Conservation (phyloP, 352 stramenopile species). For the Globisporangium lucens region DNA sequence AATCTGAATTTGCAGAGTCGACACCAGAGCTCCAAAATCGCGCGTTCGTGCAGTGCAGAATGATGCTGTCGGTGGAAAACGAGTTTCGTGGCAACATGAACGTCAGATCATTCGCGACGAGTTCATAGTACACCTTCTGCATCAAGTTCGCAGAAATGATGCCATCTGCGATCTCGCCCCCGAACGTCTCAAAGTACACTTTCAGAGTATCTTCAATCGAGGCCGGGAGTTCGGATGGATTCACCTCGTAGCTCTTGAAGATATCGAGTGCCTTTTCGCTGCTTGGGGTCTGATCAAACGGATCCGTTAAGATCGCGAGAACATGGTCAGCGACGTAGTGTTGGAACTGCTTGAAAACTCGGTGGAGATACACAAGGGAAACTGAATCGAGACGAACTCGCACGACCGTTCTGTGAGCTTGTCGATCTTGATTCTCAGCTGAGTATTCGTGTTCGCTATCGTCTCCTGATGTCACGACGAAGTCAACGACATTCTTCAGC, state of each 20-base stretch:
- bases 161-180: conserved; percentile 12
- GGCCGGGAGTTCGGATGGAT: conserved; percentile 34
- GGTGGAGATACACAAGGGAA: conserved; percentile 79
- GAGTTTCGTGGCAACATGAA: conserved; percentile 76
- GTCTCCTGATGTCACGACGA: conserved; percentile 27
- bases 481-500: conserved; percentile 70
- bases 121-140: conserved; percentile 42
- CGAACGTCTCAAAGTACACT: conserved; percentile 31
- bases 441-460: conserved; percentile 4
- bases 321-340: conserved; percentile 73
- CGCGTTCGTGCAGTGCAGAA: conserved; percentile 72
- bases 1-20: conserved; percentile 59
- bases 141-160: neutral
- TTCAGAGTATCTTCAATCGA: conserved; percentile 32
- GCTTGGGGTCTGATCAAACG: conserved; percentile 28
- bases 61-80: conserved; percentile 70
- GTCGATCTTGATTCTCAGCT: conserved; percentile 7
- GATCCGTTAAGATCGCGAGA: conserved; percentile 22
- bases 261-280: conserved; percentile 27
- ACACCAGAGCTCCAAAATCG: conserved; percentile 70
- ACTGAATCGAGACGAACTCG: conserved; percentile 74
- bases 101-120: conserved; percentile 80
- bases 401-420: conserved; percentile 24
- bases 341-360: conserved; percentile 85
- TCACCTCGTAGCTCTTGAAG: conserved; percentile 33